Conservation (phyloP, 2,329 filamentous ascomycete genomes). For the Cryphonectria japonica region DNA sequence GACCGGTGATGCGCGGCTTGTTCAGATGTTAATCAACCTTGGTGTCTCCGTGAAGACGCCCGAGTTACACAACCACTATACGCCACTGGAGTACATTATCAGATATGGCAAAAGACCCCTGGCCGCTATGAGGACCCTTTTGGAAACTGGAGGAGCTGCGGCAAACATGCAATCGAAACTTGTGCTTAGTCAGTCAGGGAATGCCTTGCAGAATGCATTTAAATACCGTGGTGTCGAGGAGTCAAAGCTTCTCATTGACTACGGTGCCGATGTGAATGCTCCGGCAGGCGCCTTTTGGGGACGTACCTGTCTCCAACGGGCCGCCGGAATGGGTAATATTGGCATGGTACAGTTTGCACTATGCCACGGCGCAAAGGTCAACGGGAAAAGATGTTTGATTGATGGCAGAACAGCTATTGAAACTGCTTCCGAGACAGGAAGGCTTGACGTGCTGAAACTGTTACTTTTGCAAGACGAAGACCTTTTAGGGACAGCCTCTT, state of each 20-base stretch:
- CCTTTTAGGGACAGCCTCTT: neutral
- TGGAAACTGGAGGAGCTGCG: neutral
- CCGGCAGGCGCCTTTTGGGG: neutral
- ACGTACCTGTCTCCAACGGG: neutral
- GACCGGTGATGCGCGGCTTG: fast-evolving
- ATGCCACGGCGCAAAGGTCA: neutral
- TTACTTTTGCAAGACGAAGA: neutral
- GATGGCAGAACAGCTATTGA: neutral
- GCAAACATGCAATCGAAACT: neutral
- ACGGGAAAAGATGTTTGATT: neutral
- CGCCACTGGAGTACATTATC: neutral
- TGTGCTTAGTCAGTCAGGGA: too few relatives aligned
- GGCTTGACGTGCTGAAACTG: slow-evolving; percentile 1
- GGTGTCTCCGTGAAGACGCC: neutral
- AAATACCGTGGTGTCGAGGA: neutral
- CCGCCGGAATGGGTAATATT: neutral
- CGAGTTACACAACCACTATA: neutral
- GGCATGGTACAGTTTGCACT: neutral
- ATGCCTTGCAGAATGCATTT: neutral
- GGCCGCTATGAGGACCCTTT: neutral
- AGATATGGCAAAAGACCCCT: fast-evolving
- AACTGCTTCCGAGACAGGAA: neutral
- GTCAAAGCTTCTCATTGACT: neutral
- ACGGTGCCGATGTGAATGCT: neutral
- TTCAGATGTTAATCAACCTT: neutral